These are phyloP conservation scores for Nectriaceae sp. DNA, from an alignment of 2,329 filamentous ascomycete genomes.

Conservation along the genomic window DNA sequence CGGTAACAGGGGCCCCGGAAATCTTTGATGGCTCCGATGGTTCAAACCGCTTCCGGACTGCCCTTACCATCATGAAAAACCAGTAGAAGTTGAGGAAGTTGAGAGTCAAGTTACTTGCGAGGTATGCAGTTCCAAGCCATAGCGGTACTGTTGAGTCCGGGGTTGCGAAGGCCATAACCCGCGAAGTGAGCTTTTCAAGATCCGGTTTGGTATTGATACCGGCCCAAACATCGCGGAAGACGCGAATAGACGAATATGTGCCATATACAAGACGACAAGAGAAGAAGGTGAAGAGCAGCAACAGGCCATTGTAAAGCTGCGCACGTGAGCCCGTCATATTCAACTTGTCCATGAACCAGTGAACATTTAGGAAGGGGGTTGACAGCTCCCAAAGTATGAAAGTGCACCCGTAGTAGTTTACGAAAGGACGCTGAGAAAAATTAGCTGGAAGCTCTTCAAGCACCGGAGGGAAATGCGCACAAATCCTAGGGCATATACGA, in stretches of 20 bases:
- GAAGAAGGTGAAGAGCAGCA: constrained; percentile 75
- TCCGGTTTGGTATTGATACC: constrained; percentile 45
- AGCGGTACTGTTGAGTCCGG: constrained; percentile 57
- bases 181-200: constrained; percentile 23
- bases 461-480: constrained; percentile 52
- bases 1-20: constrained; percentile 26
- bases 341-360: constrained; percentile 92
- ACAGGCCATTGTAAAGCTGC: constrained; percentile 77
- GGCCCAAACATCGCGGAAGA: constrained; percentile 70
- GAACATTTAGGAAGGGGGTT: constrained; percentile 81
- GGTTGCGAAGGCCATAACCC: constrained; percentile 47
- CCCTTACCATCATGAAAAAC: constrained; percentile 85
- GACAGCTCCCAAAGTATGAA: constrained; percentile 90
- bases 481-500: constrained; percentile 77
- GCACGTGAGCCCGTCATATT: constrained; percentile 72
- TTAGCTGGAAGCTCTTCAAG: background rate
- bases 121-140: constrained; percentile 70
- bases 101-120: constrained; percentile 69
- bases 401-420: constrained; percentile 78
- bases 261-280: constrained; percentile 77
- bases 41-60: constrained; percentile 75
- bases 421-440: constrained; percentile 68
- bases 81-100: constrained; percentile 81
- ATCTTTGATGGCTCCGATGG: constrained; percentile 38
- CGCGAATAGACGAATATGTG: constrained; percentile 67